A percentile compares a stretch with the other conserved stretches of the same genome.
These are phyloP conservation scores for Coniosporium tulheliwenetii DNA, from an alignment of 2,329 filamentous ascomycete species.

Conservation along the genomic window DNA sequence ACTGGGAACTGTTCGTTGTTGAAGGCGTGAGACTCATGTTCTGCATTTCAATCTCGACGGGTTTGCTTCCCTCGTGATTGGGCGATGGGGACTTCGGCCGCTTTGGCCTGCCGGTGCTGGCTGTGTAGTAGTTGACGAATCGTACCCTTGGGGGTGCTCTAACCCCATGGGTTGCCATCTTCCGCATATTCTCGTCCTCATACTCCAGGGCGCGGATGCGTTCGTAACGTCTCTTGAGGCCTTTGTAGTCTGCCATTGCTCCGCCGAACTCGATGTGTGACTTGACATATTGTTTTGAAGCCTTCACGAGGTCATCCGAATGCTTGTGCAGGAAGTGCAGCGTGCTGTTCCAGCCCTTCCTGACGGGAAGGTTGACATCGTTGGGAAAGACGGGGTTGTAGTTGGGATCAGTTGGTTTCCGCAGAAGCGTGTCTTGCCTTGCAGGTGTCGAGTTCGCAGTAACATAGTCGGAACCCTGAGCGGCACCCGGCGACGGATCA, in stretches of 20 bases:
- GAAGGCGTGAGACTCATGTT: constrained; percentile 8
- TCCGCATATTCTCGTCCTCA: constrained; percentile 34
- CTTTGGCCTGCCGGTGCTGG: constrained; percentile 58
- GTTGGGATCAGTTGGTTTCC: constrained; percentile 36
- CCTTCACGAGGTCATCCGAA: constrained; percentile 52
- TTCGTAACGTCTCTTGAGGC: constrained; percentile 54
- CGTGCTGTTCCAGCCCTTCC: constrained; percentile 50
- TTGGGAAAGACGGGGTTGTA: constrained; percentile 67
- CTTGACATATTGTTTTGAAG: constrained; percentile 56
- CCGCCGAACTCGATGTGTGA: constrained; percentile 75
- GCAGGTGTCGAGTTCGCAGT: constrained; percentile 13
- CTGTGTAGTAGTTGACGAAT: constrained; percentile 83
- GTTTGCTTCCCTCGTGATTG: constrained; percentile 5
- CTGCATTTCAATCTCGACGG: constrained; percentile 3
- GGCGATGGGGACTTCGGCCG: constrained; percentile 27
- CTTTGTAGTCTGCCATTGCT: constrained; percentile 60
- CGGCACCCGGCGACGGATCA: background rate
- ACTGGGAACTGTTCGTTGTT: constrained; percentile 4
- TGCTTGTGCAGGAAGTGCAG: constrained; percentile 74
- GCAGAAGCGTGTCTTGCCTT: constrained; percentile 16
- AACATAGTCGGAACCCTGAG: background rate
- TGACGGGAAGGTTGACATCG: constrained; percentile 52
- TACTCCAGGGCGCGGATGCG: constrained; percentile 58
- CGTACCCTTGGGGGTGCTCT: constrained; percentile 42
- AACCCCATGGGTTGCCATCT: constrained; percentile 14